Conservation (phyloP, 495 filamentous ascomycete genomes). For the Parathielavia appendiculata region DNA sequence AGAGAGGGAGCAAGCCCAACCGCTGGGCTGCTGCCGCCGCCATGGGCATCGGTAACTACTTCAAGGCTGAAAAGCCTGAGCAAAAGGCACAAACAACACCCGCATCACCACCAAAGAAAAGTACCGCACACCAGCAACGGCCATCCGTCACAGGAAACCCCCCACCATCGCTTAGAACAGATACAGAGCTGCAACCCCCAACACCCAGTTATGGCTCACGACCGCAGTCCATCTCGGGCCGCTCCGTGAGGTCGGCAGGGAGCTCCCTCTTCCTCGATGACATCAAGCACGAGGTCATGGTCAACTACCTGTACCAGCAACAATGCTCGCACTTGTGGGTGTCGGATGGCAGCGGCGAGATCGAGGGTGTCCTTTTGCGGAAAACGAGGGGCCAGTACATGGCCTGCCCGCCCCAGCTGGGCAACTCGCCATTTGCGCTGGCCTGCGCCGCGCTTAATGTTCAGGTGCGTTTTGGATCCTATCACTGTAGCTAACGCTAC, state of each 20-base stretch:
- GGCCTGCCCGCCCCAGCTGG: conserved; percentile 59
- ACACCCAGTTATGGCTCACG: conserved; percentile 43
- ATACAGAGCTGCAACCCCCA: conserved; percentile 46
- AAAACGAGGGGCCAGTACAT: conserved; percentile 63
- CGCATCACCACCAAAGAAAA: conserved; percentile 8
- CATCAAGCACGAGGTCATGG: conserved; percentile 81
- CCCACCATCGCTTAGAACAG: conserved; percentile 11
- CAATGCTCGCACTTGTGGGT: conserved; percentile 68
- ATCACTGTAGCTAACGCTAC: too few relatives aligned
- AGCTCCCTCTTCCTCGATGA: conserved; percentile 62
- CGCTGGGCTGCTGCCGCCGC: conserved; percentile 18
- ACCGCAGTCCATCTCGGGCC: conserved; percentile 47
- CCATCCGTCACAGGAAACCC: conserved; percentile 26
- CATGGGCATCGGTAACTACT: conserved; percentile 60
- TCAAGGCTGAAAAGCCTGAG: conserved; percentile 50
- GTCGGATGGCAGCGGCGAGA: conserved; percentile 55
- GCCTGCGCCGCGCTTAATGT: conserved; percentile 65
- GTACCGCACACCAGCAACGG: conserved; percentile 10
- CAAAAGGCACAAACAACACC: conserved; percentile 15
- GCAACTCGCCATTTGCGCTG: conserved; percentile 51
- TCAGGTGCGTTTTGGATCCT: conserved; percentile 42
- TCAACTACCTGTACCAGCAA: conserved; percentile 74
- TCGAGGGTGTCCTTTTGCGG: conserved; percentile 66
- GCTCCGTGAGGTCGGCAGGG: conserved; percentile 40
- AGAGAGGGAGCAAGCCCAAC: conserved; percentile 4